Conservation (phyloP, 192 early-diverging fungal genomes). For the Backusella luteola region DNA sequence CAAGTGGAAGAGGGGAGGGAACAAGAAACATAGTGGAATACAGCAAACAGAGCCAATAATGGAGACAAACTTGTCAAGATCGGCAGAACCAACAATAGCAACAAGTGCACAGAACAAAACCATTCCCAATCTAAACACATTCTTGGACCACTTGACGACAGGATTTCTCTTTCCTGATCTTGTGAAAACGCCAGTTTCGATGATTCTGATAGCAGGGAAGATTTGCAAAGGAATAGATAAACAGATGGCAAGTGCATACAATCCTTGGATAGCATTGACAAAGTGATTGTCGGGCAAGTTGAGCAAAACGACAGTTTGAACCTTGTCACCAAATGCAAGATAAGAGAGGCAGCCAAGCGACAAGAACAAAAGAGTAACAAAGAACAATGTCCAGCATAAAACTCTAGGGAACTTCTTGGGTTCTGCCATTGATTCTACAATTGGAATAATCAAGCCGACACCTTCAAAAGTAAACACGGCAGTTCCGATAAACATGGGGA, state of each 20-base stretch:
- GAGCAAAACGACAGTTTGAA: conserved; percentile 72
- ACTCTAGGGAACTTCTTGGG: conserved; percentile 55
- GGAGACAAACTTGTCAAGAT: conserved; percentile 72
- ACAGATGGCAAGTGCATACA: conserved; percentile 76
- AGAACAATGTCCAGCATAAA: conserved; percentile 41
- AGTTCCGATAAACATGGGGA: conserved; percentile 90
- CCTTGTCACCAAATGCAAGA: conserved; percentile 61
- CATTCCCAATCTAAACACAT: conserved; percentile 53
- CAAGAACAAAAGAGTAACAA: conserved; percentile 44
- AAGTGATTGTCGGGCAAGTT: conserved; percentile 57
- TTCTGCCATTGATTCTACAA: conserved; percentile 56
- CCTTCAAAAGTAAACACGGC: conserved; percentile 95
- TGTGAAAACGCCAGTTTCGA: conserved; percentile 60
- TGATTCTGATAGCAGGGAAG: conserved; percentile 71
- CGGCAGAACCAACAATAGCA: conserved; percentile 56
- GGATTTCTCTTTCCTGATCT: conserved; percentile 52
- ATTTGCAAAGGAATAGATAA: conserved; percentile 71
- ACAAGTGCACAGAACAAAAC: conserved; percentile 54
- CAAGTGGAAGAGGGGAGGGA: conserved; percentile 75
- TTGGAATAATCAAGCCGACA: conserved; percentile 65
- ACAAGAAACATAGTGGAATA: conserved; percentile 72
- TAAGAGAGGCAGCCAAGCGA: conserved; percentile 56
- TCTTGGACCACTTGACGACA: conserved; percentile 76
- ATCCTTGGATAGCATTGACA: conserved; percentile 57
- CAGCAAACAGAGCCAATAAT: conserved; percentile 62